Conservation (phyloP, 2,329 filamentous ascomycete genomes). For the Phialophora tarda region DNA sequence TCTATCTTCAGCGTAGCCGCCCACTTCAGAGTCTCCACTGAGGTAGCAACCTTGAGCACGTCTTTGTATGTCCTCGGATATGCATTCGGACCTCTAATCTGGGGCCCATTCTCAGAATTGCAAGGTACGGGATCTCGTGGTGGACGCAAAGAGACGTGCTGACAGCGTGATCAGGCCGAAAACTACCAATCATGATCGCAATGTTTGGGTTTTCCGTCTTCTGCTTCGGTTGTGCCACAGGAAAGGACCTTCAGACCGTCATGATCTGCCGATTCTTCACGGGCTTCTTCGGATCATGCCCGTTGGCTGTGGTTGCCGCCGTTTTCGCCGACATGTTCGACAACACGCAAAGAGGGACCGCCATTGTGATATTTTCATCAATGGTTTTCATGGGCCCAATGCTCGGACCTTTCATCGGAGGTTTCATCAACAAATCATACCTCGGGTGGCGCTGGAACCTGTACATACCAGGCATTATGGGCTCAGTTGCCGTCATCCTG, state of each 20-base stretch:
- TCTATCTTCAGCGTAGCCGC: slow-evolving; percentile 64
- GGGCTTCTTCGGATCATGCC: slow-evolving; percentile 61
- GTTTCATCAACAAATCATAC: slow-evolving; percentile 56
- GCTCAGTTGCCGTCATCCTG: slow-evolving; percentile 56
- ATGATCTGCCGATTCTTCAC: slow-evolving; percentile 60
- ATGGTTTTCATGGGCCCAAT: slow-evolving; percentile 61
- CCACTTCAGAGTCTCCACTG: slow-evolving; percentile 62
- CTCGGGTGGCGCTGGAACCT: slow-evolving; percentile 63
- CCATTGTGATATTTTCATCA: slow-evolving; percentile 58
- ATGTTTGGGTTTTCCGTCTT: slow-evolving; percentile 60
- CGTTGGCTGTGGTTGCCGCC: slow-evolving; percentile 59
- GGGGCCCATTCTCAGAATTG: slow-evolving; percentile 61
- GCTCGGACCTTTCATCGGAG: slow-evolving; percentile 61
- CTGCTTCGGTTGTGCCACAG: slow-evolving; percentile 55
- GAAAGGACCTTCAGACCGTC: slow-evolving; percentile 60
- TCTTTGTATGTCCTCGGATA: slow-evolving; percentile 55
- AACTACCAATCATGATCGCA: slow-evolving; percentile 56
- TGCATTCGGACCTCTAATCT: slow-evolving; percentile 56
- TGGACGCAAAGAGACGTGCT: not conserved
- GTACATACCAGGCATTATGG: slow-evolving; percentile 63
- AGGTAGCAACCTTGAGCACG: slow-evolving; percentile 50
- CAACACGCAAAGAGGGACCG: slow-evolving; percentile 52
- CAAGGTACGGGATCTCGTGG: slow-evolving; percentile 41
- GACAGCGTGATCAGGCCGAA: slow-evolving; percentile 43
- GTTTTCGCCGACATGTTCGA: slow-evolving; percentile 64